Base-by-base conservation (phyloP, 139 green algal species). In the Haematococcus lacustris region DNA sequence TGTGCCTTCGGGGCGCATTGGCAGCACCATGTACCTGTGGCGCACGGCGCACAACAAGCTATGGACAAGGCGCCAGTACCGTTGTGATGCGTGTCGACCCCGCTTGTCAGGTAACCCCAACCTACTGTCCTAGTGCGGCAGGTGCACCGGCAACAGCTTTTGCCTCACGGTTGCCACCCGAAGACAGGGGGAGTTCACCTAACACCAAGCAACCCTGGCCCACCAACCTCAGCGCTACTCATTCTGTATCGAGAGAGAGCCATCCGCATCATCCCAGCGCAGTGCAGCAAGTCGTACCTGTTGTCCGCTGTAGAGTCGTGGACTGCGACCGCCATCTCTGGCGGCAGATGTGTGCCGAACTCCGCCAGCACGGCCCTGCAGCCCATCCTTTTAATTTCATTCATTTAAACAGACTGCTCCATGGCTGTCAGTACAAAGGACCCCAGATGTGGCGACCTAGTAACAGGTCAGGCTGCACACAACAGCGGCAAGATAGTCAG, bases 21-120 rank as follows among this genome's bases (percentile, higher is more conserved):
- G 83, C 7, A 88, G 62, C 1, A 87, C 82, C 25, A 87, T 73
- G 75, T 82, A 87, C 62, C 81, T 80, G 77, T 4, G 13, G 3
- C 4, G 53, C 53, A n/a, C n/a, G 3, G 23, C 7, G 4, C 4
- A 35, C 53, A 17, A 53, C 43, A 53, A 53, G 43, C 43, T 53
- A 9, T 53, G 43, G 9, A 53, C 17, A 17, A 53, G 43, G 43
- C n/a, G n/a, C n/a, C n/a, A n/a, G n/a, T n/a, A n/a, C n/a, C n/a
- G n/a, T n/a, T n/a, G n/a, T n/a, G n/a, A 53, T 53, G 9, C 17
- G 43, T 53, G 43, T 53, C 43, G 17, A 53, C 43, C 9, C 9
- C 9, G 9, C 17, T 53, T 17, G 17, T 53, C 9, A 53, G 43
- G 43, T 17, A 28, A 53, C 43, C 43, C 43, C 43, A 9, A 17